Percentiles rank a stretch among this genome's conserved stretches.
Conservation (phyloP, 306 rosid species). For the Fragaria ananassa region DNA sequence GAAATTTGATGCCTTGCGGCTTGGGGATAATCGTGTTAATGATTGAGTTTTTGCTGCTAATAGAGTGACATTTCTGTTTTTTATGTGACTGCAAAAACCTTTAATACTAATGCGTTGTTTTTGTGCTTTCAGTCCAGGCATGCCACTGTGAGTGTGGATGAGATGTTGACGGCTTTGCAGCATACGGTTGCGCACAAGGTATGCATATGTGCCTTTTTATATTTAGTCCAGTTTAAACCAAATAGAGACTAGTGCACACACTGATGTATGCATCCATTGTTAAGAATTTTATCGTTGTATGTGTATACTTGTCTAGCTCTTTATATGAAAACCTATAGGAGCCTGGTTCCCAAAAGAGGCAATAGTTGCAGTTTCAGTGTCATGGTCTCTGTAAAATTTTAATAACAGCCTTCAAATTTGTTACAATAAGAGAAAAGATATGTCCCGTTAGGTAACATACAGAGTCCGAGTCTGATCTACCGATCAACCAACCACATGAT, state of each 20-base stretch:
- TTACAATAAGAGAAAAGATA: neutral
- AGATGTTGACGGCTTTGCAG: conserved; percentile 84
- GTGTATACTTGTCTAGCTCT: neutral
- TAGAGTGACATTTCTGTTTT: neutral
- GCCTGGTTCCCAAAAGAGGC: conserved; percentile 1
- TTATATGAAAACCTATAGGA: neutral
- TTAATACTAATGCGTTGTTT: conserved; percentile 18
- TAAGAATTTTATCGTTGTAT: neutral
- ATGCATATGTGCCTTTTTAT: neutral
- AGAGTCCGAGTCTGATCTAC: neutral
- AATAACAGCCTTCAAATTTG: neutral
- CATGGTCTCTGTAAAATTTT: neutral
- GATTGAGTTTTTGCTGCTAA: neutral
- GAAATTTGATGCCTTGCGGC: too few species aligned
- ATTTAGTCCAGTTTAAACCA: neutral
- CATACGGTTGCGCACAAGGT: conserved; percentile 55
- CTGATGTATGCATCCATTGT: neutral
- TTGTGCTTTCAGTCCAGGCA: conserved; percentile 74
- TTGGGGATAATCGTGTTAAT: too few species aligned
- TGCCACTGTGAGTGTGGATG: conserved; percentile 78
- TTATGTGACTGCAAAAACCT: neutral
- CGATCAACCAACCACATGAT: neutral
- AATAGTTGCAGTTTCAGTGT: neutral
- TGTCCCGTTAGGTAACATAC: neutral
- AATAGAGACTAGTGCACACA: neutral